Evolutionary conservation across 371 early-diverging fungal species (phyloP), one percentile per base, ranked within the genome.

Genomic region (Blakeslea trispora): DNA sequence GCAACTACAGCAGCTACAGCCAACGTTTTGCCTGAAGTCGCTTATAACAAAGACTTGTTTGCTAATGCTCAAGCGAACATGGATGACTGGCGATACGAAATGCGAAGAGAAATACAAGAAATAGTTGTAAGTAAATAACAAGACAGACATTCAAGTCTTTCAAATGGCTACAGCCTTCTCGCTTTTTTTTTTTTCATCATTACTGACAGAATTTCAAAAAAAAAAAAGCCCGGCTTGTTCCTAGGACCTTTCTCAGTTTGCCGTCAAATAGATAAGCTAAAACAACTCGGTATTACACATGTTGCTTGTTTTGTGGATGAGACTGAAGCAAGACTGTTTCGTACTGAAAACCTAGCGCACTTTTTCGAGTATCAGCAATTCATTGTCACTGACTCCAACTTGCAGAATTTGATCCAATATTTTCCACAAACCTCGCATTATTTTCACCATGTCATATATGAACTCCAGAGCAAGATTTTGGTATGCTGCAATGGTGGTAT

Each of bases 401-500:
- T 76, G 3, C 88, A 90, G 60, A 91, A 88, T 71, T 71, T 93
- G 24, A 94, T 94, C 53, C 87, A 89, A 4, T 67, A 81, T 53
- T 93, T 93, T 56, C 85, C 85, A 5, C 62, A 65, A 0, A 83
- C 84, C 14, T 85, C 75, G 22, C 59, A 68, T 40, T 84, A 82
- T 47, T 84, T 93, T 50, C 68, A 78, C 18, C 51, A 72, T 21
- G 84, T 86, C 0, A 31, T 90, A 5, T 41, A 50, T 8, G 50
- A 63, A 13, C 75, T 37, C 11, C 13, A 77, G 18, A 86, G 89
- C 7, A 84, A 78, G 32, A 87, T 92, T 0, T 69, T 95, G 1
- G 89, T 93, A 22, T 91, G 90, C 51, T 94, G 94, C 66, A 91
- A 87, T 68, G 90, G 88, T 18, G 95, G 94, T 5, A 87, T 95